Evolutionary conservation across 129 eudicot genomes (phyloP), one percentile per base, ranked within the genome.

Genomic region (sunflower (Helianthus annuus)): DNA sequence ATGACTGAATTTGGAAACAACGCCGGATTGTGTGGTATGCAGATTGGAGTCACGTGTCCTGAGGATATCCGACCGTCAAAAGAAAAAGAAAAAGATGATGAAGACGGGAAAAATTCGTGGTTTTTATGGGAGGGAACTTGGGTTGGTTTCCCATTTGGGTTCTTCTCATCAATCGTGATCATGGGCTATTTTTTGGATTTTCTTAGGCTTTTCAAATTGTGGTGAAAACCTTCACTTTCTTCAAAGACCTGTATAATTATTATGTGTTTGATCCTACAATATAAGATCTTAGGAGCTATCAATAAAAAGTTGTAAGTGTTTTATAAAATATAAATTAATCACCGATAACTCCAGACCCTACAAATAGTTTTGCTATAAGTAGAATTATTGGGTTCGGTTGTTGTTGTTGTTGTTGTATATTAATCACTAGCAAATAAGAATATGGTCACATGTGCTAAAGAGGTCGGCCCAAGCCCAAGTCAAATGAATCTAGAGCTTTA

Each of bases 1-100:
- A 80, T 86, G 82, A 67, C 61, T 39, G 81, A 66, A 7, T 78
- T 78, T 67, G 81, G 66, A 22, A 86, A 80, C 75, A 85, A 85
- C 58, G 74, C 77, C 0, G 85, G 87, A 4, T 76, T 85, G 38
- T 85, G 91, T 16, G 91, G 91, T 9, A 61, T 83, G 72, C 87
- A 83, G 78, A 85, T 85, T 32, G 53, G 22, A 10, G 11, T 76
- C 36, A 48, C 0, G 5, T 82, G 90, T 59, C 86, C 80, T 0
- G 78, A 63, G 13, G 83, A 70, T 32, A 64, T 54, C 19, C 9
- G 48, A 17, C 34, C 75, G 11, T 62, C 69, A 14, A 14, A 68
- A 46, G 36, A 16, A 9, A 29, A 7, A 69, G 36, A 16, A 9
- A 29, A 7, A 69, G 78, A 64, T 3, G 61, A 66, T 5, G 74